Percentiles rank a stretch among this genome's conserved stretches.
Evolutionary conservation across 2,329 filamentous ascomycete species (phyloP).

Genomic region (Microcyclospora tardicrescens): DNA sequence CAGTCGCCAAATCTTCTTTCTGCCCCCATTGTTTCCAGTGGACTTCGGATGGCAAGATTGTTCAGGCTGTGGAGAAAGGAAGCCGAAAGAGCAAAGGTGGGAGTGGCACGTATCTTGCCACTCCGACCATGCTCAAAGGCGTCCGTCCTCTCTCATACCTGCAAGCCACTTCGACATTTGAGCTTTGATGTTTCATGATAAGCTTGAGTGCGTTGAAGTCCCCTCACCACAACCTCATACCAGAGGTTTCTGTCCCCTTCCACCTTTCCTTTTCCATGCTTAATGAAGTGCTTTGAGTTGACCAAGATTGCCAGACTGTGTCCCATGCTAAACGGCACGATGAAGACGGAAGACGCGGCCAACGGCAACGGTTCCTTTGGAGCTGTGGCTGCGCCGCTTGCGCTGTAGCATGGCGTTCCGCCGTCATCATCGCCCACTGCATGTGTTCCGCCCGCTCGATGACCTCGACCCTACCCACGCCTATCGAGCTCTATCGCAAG

Average conservation of each 20-base stretch:
- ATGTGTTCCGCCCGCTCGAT: no score
- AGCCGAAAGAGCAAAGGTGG: conserved; percentile 4
- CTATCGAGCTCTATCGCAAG: no score
- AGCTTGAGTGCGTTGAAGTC: no score
- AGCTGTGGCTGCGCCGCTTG: conserved; percentile 20
- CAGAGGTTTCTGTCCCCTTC: neutral
- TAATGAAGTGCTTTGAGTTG: conserved; percentile 1
- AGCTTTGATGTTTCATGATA: no score
- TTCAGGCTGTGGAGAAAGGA: neutral
- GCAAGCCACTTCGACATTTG: no score
- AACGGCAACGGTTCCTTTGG: conserved; percentile 23
- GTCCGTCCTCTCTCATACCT: no score
- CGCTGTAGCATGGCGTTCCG: conserved; percentile 9
- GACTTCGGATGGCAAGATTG: neutral
- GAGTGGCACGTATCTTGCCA: neutral
- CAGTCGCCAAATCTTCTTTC: conserved; percentile 24
- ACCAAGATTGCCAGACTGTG: conserved; percentile 47
- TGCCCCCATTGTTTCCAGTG: conserved; percentile 12
- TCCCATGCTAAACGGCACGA: conserved; percentile 69
- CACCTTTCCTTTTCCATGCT: neutral
- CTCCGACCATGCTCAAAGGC: no score
- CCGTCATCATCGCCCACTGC: no score
- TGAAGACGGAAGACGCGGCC: conserved; percentile 24
- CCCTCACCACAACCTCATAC: no score
- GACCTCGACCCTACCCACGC: no score